These are phyloP conservation scores for Epichloe bromicola DNA, from an alignment of 2,329 filamentous ascomycete species.

Conservation along the genomic window DNA sequence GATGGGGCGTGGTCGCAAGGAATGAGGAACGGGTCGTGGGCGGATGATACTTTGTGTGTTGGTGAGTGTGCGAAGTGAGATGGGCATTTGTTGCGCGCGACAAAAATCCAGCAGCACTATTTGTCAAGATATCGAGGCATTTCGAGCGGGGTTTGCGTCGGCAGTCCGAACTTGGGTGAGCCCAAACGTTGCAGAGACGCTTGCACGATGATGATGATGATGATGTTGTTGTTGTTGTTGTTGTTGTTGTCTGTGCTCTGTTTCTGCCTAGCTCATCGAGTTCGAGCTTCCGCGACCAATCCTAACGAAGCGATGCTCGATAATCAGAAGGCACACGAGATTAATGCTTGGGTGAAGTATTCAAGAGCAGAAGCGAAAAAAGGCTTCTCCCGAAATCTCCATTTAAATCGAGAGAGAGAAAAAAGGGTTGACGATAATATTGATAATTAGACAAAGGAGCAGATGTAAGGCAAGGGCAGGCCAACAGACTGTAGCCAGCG, in stretches of 20 bases:
- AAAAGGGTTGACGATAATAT: too few species aligned
- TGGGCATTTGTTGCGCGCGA: not conserved
- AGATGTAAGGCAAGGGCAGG: not conserved
- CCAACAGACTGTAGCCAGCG: not conserved
- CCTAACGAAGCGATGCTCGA: too few species aligned
- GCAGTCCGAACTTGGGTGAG: not conserved
- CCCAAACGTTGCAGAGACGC: not conserved
- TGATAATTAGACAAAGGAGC: too few species aligned
- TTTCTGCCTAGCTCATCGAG: not conserved
- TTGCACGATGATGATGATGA: not conserved
- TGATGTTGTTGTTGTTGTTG: not conserved
- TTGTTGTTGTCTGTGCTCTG: not conserved
- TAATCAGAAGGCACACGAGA: too few species aligned
- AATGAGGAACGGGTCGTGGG: not conserved
- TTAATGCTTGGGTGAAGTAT: too few species aligned
- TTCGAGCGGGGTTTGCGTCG: not conserved
- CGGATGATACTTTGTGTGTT: not conserved
- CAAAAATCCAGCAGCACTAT: not conserved
- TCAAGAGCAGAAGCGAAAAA: too few species aligned
- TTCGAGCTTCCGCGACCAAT: too few species aligned
- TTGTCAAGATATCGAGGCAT: slow-evolving; percentile 1
- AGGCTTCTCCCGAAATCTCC: too few species aligned
- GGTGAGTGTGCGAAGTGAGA: not conserved
- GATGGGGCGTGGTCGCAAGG: slow-evolving; percentile 10
- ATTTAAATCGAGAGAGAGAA: too few species aligned